Conservation (phyloP, 805 yeast species). For the Yamadazyma takamatsuzukensis region DNA sequence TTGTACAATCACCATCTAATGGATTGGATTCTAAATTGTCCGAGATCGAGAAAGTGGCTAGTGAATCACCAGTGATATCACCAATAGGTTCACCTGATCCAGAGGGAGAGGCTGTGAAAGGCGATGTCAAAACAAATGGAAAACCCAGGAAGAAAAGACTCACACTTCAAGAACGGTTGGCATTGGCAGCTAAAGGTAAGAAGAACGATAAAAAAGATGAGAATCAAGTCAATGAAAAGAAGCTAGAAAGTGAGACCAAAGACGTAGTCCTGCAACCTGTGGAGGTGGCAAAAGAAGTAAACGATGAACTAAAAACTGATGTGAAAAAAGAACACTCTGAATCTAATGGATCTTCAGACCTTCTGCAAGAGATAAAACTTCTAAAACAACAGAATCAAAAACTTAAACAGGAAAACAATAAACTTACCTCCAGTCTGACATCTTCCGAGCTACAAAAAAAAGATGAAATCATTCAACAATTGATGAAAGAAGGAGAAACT, state of each 20-base stretch:
- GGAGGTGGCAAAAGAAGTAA: constrained; percentile 1
- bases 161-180: constrained; percentile 81
- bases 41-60: too few species aligned
- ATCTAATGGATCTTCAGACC: background rate
- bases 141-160: constrained; percentile 49
- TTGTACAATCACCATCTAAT: too few species aligned
- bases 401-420: constrained; percentile 1
- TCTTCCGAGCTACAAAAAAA: constrained; percentile 40
- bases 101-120: too few species aligned
- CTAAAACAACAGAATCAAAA: constrained; percentile 2
- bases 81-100: too few species aligned
- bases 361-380: too few species aligned
- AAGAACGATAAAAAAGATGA: constrained; percentile 12
- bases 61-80: too few species aligned
- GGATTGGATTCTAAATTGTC: too few species aligned
- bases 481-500: constrained; percentile 73
- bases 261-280: too few species aligned
- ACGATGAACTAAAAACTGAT: constrained; percentile 4
- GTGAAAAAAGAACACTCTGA: constrained; percentile 1
- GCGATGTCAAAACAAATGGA: too few species aligned
- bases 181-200: constrained; percentile 66
- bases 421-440: too few species aligned
- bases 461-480: constrained; percentile 60
- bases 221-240: background rate
- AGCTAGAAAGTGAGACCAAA: background rate